Evolutionary conservation across 139 green algal species (phyloP), one percentile per base, ranked within the genome.

Genomic region (Chlorella vulgaris): DNA sequence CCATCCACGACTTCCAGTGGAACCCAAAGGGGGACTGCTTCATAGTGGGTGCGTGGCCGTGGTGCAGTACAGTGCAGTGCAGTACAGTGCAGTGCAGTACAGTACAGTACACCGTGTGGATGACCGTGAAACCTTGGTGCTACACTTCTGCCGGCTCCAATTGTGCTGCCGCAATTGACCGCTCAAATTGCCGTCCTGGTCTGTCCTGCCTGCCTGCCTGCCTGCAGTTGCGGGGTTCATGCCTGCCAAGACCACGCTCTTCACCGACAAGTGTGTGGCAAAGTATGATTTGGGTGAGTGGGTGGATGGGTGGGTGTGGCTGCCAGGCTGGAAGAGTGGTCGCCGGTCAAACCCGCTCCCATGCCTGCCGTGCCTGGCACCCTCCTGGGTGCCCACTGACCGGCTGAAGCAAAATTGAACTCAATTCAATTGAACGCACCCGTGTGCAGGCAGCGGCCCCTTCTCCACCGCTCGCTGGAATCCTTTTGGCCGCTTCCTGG

Each of bases 1-100:
- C 96, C 5, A 91, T 99, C 39, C 96, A 99, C 84, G 96, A 98
- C 79, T 93, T 98, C 74, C 88, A 97, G 88, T 99, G 96, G 96
- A 92, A 89, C 1, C 94, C 96, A 0, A 75, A 76, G 4, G 96
- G 96, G 8, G 87, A 95, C 74, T 90, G 88, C 63, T 99, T 99
- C 84, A 82, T 93, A 0, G 89, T 94, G 3, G 89, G 96, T 29
- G 89, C 93, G 74, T 81, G 55, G 31, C 31, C 2, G 4, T 15
- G 29, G 22, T 0, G 5, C 6, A 4, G 58, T n/a, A n/a, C n/a
- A n/a, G n/a, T n/a, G n/a, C n/a, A n/a, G n/a, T n/a, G 58, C 58
- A 65, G 58, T 58, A 15, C 47, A 58, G 47, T 58, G 47, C 47
- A 4, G 58, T n/a, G n/a, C n/a, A n/a, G n/a, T n/a, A n/a, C n/a